Percentiles rank a stretch among this genome's conserved stretches.
phyloP scores from a whole-genome alignment of 148 eudicot species.

The Polygonum maritimum region DNA sequence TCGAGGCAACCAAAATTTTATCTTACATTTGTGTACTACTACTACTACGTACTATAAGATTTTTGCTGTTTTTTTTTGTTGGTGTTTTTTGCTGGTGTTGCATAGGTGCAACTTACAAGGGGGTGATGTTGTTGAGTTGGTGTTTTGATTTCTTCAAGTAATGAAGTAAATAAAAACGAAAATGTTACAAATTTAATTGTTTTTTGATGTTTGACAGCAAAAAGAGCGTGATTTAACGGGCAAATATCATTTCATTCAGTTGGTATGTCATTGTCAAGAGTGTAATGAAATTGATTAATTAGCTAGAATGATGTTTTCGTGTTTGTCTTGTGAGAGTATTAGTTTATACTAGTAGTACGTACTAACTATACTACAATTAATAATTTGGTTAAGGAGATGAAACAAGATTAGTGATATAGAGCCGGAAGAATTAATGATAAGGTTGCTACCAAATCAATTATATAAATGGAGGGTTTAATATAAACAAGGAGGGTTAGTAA shows the following conservation, averaged over 20 bases:
- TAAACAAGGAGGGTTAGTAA: background rate
- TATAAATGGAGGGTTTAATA: background rate
- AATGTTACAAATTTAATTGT: background rate
- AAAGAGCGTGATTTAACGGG: background rate
- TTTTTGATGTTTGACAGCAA: background rate
- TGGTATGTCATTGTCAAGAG: background rate
- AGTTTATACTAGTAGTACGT: no score
- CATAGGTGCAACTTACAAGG: background rate
- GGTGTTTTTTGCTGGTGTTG: background rate
- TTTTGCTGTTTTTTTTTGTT: background rate
- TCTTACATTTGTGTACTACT: background rate
- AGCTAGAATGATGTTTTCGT: background rate
- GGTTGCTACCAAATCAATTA: background rate
- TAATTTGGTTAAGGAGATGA: background rate
- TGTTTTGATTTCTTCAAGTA: background rate
- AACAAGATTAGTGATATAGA: background rate
- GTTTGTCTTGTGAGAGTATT: background rate
- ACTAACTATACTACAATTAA: no score
- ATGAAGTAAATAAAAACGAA: background rate
- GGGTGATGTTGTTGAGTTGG: background rate
- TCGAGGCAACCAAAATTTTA: background rate
- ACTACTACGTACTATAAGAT: background rate
- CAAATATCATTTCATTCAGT: background rate
- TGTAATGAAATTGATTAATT: background rate
- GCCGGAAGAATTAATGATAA: background rate